Evolutionary conservation across 2,329 filamentous ascomycete species (phyloP), one percentile per base, ranked within the genome.

Genomic region (Pseudocercospora cruenta): DNA sequence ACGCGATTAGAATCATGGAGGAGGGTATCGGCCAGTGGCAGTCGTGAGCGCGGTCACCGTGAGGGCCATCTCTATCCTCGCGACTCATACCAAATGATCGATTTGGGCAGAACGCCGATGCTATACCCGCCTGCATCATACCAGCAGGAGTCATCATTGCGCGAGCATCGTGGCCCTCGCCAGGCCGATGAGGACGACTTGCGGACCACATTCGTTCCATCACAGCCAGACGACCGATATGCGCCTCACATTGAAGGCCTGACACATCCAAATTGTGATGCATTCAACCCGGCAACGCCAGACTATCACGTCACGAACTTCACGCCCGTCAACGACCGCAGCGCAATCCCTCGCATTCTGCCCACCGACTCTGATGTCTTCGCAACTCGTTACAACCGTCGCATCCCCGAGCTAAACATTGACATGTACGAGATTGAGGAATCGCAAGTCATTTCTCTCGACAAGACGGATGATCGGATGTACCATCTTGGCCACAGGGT

Each of bases 401-500:
- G 45, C 24, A 66, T 68, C 16, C 49, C 49, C 7, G 60, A 63
- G n/a, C 43, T 65, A 60, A 57, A 39, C 31, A 54, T 67, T 21
- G 62, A 65, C 26, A 67, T 67, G 65, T 65, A 67, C 28, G 65
- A 67, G 6, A 8, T 67, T 12, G 60, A 57, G 2, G 64, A 59
- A 39, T 47, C 62, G 21, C 51, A 65, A 28, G 28, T 67, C 19
- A 47, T 45, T 12, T 28, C 31, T 8, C 43, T 68, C 9, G 62
- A 71, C 33, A 54, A 67, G 49, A 53, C 63, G 4, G 66, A 70
- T 45, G 60, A 63, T n/a, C 64, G 66, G 2, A 58, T 70, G 43
- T 71, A 68, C 28, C 69, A 71, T 36, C 59, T 70, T 14, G 63
- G 64, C 39, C 62, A 70, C 55, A 63, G 63, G 39, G 65, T 68